Evolutionary conservation across 2,329 filamentous ascomycete genomes (phyloP).

Genomic region (Metarhizium rileyi): DNA sequence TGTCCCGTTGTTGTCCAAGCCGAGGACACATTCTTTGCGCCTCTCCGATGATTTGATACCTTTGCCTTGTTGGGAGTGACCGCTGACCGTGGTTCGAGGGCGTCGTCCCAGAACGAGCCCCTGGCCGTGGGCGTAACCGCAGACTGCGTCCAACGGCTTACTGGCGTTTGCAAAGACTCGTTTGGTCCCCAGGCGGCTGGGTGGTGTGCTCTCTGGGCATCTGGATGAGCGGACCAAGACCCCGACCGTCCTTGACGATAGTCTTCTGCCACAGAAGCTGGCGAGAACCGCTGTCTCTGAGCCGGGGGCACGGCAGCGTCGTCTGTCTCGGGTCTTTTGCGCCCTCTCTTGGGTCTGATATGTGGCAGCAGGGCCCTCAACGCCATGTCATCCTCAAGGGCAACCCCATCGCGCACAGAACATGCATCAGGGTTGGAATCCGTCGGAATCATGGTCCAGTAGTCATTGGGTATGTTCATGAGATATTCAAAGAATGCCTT

Average conservation of each 20-base stretch:
- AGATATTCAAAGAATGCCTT: constrained; percentile 93
- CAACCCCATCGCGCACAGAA: constrained; percentile 68
- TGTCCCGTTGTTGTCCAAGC: constrained; percentile 68
- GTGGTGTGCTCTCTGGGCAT: constrained; percentile 21
- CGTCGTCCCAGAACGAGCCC: constrained; percentile 44
- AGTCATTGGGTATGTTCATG: constrained; percentile 64
- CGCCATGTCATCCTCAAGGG: constrained; percentile 80
- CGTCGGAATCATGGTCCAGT: constrained; percentile 68
- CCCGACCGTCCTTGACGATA: constrained; percentile 24
- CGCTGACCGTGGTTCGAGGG: constrained; percentile 58
- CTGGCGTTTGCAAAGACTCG: constrained; percentile 48
- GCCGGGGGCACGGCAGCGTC: constrained; percentile 37
- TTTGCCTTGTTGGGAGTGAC: constrained; percentile 55
- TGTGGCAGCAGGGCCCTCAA: constrained; percentile 75
- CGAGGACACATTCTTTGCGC: constrained; percentile 77
- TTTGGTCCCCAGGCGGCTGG: constrained; percentile 25
- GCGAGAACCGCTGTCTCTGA: constrained; percentile 55
- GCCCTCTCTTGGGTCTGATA: constrained; percentile 52
- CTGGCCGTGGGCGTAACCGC: constrained; percentile 59
- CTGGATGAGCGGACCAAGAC: constrained; percentile 38
- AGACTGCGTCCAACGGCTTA: constrained; percentile 66
- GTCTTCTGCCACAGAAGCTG: constrained; percentile 32
- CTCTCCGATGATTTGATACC: constrained; percentile 47
- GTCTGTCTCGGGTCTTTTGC: constrained; percentile 54
- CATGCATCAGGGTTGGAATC: constrained; percentile 52